These are phyloP conservation scores for Rhizopogon roseolus DNA, from an alignment of 768 basidiomycete genomes.

Conservation along the genomic window DNA sequence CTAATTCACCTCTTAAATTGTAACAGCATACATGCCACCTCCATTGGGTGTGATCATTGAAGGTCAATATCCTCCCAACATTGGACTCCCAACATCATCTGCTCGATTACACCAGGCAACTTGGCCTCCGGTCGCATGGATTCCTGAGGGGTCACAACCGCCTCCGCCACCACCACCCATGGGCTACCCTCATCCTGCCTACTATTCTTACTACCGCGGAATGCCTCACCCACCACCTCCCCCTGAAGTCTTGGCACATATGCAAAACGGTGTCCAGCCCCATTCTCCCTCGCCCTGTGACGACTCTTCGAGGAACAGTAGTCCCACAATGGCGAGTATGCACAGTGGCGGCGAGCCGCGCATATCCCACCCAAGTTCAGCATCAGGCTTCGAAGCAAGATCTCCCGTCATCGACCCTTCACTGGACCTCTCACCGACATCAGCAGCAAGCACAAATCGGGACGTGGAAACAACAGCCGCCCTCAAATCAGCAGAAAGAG, in stretches of 20 bases:
- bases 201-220: slow-evolving; percentile 47
- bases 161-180: slow-evolving; percentile 24
- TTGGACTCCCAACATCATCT: slow-evolving; percentile 51
- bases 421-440: slow-evolving; percentile 23
- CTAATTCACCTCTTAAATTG: slow-evolving; percentile 1
- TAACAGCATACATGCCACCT: slow-evolving; percentile 38
- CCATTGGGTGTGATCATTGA: slow-evolving; percentile 36
- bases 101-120: slow-evolving; percentile 39
- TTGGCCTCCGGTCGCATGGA: slow-evolving; percentile 34
- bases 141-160: slow-evolving; percentile 31
- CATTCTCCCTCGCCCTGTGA: slow-evolving; percentile 11
- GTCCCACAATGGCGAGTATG: slow-evolving; percentile 14
- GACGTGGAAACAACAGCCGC: slow-evolving; percentile 23
- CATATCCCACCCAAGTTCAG: not conserved
- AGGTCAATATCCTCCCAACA: slow-evolving; percentile 33
- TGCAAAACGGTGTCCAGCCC: slow-evolving; percentile 21
- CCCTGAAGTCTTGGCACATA: slow-evolving; percentile 11
- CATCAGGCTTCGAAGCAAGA: slow-evolving; percentile 5
- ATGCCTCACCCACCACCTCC: slow-evolving; percentile 19
- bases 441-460: slow-evolving; percentile 5
- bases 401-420: slow-evolving; percentile 35
- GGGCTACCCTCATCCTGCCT: slow-evolving; percentile 30
- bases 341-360: slow-evolving; percentile 17
- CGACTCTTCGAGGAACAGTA: slow-evolving; percentile 23
- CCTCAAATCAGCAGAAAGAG: slow-evolving; percentile 29